Evolutionary conservation across 108 stramenopile genomes (phyloP), one percentile per base, ranked within the genome.

Genomic region (Fistulifera pelliculosa): DNA sequence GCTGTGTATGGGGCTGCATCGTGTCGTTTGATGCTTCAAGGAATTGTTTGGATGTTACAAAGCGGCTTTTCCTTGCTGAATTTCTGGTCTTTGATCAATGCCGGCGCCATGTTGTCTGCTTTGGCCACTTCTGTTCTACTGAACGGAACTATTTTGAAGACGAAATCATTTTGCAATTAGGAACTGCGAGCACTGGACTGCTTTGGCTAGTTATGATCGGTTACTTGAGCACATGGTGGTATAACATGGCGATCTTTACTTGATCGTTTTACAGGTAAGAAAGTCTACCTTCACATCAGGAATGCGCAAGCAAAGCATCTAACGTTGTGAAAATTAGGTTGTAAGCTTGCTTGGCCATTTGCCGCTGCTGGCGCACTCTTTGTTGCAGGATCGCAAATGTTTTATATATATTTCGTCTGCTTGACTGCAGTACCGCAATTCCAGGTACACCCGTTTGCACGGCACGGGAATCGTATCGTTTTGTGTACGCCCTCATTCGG

Each of bases 191-290:
- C 4, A 71, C 75, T 13, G 61, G 62, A 15, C 40, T 66, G 52
- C 53, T 70, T 25, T 76, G 70, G 70, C 17, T 58, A 6, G 67
- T 59, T 41, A 25, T 76, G 21, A 23, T 76, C 38, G 70, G 75
- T 2, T 71, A 61, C 41, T 40, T 67, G 41, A 52, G 42, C 14
- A 49, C 61, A 31, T 71, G 66, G 70, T 76, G 58, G 48, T 65
- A 57, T 48, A 70, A 63, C 13, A 61, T 76, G 63, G 75, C 75
- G 4, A 49, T 76, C 16, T 71, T 71, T 47, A 31, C 62, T 13
- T 66, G 70, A 12, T 25, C 23, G 2, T 40, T 48, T 27, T 11
- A 21, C 16, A 35, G 54, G 44, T 45, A 21, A 45, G 44, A 21
- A 45, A 2, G n/a, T n/a, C n/a, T n/a, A n/a, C n/a, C n/a, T n/a